phyloP scores from a whole-genome alignment of 2,329 filamentous ascomycete species.

The Xylariaceae sp. region DNA sequence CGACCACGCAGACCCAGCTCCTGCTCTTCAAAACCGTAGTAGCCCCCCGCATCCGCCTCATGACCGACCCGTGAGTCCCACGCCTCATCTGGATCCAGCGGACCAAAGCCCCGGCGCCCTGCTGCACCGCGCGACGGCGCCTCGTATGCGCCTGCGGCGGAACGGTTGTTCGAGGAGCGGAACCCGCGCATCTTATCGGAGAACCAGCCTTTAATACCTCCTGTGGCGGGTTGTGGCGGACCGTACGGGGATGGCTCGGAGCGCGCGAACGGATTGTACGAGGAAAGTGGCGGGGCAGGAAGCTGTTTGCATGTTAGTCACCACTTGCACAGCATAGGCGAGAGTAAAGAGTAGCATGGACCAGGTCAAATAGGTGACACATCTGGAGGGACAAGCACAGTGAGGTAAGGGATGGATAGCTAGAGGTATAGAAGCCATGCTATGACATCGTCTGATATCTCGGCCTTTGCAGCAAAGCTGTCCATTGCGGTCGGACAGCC shows the following conservation, averaged over 20 bases:
- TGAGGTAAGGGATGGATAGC: too few species aligned
- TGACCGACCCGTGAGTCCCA: constrained; percentile 79
- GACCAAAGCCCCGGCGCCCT: constrained; percentile 55
- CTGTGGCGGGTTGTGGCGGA: constrained; percentile 49
- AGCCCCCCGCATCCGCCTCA: constrained; percentile 61
- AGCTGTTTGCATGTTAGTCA: constrained; percentile 42
- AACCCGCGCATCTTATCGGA: constrained; percentile 60
- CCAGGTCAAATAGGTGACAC: too few species aligned
- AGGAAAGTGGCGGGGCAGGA: constrained; percentile 62
- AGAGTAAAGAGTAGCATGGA: background rate
- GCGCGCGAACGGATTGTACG: constrained; percentile 67
- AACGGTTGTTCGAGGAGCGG: constrained; percentile 58
- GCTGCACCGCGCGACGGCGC: constrained; percentile 35
- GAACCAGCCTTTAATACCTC: constrained; percentile 70
- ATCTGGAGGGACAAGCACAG: too few species aligned
- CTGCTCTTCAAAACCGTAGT: constrained; percentile 65
- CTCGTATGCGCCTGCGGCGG: constrained; percentile 69
- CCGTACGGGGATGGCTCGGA: constrained; percentile 38
- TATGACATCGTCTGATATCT: too few species aligned
- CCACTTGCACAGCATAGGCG: background rate
- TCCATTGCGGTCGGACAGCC: too few species aligned
- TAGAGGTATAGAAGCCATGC: too few species aligned
- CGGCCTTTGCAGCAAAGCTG: background rate
- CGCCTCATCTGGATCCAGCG: constrained; percentile 76
- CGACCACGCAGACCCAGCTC: constrained; percentile 54